Evolutionary conservation across 176 grass and related monocot species (phyloP), one percentile per base, ranked within the genome.

Genomic region (Neostapfia colusana): DNA sequence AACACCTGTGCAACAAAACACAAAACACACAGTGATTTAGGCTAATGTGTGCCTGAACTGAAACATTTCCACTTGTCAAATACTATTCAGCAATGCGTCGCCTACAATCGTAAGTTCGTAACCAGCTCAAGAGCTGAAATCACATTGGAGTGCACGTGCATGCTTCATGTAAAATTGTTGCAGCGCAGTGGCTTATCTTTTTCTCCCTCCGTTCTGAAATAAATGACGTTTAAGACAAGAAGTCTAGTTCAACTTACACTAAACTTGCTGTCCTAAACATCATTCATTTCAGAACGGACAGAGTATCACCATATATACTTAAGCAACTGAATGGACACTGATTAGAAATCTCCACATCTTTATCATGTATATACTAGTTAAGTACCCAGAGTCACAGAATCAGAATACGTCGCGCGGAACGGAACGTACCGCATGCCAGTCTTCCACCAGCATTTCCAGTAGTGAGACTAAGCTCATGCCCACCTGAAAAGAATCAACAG

Each of bases 381-480:
- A 31, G 26, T 44, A 76, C 8, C 39, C 15, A 20, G 8, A 35
- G 70, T 65, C 23, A 84, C 65, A 8, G 54, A 67, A 72, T 31
- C 48, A 51, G 7, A 60, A 43, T 35, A 60, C 73, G 68, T 66
- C 56, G 68, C 6, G n/a, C n/a, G n/a, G n/a, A n/a, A 27, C 6
- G 61, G 53, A 87, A 54, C 48, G 72, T 85, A 99, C 95, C 95
- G 25, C 95, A 95, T 82, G 95, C 95, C 88, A 99, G 86, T 88
- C 95, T 88, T 60, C 95, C 95, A 87, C 95, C 95, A 69, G 95
- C 95, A 78, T 99, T 99, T 92, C 95, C 91, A 56, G 95, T 99
- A 60, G 38, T 82, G 41, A 99, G 89, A 35, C 95, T 99, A 84
- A 99, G 91, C 85, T 99, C 95, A 81, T 99, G 95, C 0, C 95